Conservation (phyloP, 306 rosid genomes). For the Coriaria nepalensis region DNA sequence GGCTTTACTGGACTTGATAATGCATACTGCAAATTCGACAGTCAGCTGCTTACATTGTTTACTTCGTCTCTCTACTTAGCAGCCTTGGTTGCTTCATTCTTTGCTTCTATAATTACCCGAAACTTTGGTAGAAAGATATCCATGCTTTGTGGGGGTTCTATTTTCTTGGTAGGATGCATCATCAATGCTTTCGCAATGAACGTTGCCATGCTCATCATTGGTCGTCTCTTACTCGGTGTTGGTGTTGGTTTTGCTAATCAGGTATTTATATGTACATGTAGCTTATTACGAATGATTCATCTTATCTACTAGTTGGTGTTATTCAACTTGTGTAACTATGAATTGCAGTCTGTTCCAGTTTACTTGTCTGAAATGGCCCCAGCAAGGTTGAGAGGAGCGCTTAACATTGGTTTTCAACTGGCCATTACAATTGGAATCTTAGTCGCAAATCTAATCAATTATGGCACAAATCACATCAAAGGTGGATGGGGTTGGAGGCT, state of each 20-base stretch:
- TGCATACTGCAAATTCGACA: conserved; percentile 23
- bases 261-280: no score
- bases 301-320: no score
- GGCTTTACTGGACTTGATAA: not conserved
- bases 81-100: conserved; percentile 25
- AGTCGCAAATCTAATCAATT: conserved; percentile 24
- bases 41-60: conserved; percentile 15
- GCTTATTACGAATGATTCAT: no score
- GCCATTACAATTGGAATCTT: conserved; percentile 32
- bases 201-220: conserved; percentile 17
- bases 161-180: conserved; percentile 21
- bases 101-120: conserved; percentile 28
- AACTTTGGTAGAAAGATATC: conserved; percentile 22
- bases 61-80: conserved; percentile 38
- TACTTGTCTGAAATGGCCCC: conserved; percentile 44
- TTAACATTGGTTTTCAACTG: conserved; percentile 31
- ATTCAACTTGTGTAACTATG: no score
- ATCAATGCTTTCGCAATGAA: conserved; percentile 12
- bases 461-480: conserved; percentile 17
- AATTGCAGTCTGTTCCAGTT: conserved; percentile 27
- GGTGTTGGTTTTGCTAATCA: conserved; percentile 35
- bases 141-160: conserved; percentile 19
- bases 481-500: conserved; percentile 36
- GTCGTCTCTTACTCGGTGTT: conserved; percentile 24
- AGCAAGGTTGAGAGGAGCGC: conserved; percentile 28